These are phyloP conservation scores for Aspergillus incahuasiensis DNA, from an alignment of 495 filamentous ascomycete genomes.

Conservation along the genomic window DNA sequence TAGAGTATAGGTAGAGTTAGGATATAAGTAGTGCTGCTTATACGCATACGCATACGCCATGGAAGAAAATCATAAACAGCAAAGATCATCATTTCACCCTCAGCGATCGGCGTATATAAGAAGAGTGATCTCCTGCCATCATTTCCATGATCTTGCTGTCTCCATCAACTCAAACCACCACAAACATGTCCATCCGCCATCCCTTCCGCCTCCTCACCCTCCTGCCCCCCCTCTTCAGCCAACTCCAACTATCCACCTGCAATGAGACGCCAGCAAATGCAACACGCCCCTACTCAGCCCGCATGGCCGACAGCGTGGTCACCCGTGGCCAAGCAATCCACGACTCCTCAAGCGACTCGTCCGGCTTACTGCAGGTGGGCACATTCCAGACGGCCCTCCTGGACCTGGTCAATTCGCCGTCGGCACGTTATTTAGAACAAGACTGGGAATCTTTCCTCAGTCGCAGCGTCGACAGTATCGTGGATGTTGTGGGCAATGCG, in stretches of 20 bases:
- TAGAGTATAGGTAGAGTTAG: no score
- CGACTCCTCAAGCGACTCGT: constrained; percentile 18
- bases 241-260: not conserved
- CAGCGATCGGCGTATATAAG: no score
- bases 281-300: constrained; percentile 31
- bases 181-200: no score
- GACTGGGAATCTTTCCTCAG: constrained; percentile 17
- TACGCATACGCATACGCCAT: not conserved
- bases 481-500: constrained; percentile 26
- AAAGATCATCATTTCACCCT: no score
- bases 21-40: not conserved
- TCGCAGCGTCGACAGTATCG: constrained; percentile 26
- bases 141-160: no score
- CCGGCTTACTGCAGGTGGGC: constrained; percentile 36
- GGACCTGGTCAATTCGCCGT: constrained; percentile 24
- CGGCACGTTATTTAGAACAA: constrained; percentile 9
- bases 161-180: no score
- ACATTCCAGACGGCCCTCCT: constrained; percentile 35
- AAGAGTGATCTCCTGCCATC: no score
- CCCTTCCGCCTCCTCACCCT: no score
- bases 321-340: constrained; percentile 36
- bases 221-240: no score
- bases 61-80: no score
- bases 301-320: constrained; percentile 50
- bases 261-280: not conserved